Percentiles rank a stretch among this genome's conserved stretches.
Conservation (phyloP, 306 rosid genomes). For the Betula pendula region DNA sequence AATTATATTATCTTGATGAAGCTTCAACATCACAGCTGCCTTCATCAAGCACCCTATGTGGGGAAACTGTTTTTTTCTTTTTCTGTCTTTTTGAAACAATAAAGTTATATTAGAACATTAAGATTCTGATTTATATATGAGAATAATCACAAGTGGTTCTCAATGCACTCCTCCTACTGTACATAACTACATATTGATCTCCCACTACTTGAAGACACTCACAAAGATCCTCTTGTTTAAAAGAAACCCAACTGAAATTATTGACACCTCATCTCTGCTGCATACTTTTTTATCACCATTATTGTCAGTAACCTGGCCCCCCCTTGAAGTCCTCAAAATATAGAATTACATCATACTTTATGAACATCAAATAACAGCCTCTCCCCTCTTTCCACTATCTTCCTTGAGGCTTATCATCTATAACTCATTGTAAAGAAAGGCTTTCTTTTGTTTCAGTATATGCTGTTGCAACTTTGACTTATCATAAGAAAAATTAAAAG, state of each 20-base stretch:
- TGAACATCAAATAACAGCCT: background rate
- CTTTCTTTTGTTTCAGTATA: background rate
- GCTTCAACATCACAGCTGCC: slow-evolving; percentile 35
- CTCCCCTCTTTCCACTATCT: slow-evolving; percentile 27
- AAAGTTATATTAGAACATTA: background rate
- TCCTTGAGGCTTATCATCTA: background rate
- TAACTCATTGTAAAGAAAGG: background rate
- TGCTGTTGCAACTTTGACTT: background rate
- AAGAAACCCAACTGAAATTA: slow-evolving; percentile 16
- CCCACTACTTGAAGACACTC: slow-evolving; percentile 27
- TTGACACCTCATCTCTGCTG: slow-evolving; percentile 8
- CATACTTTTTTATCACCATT: slow-evolving; percentile 21
- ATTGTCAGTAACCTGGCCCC: slow-evolving; percentile 16
- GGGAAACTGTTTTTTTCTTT: background rate
- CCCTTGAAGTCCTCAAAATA: slow-evolving; percentile 7
- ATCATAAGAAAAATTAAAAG: background rate
- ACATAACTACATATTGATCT: background rate
- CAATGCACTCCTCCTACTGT: slow-evolving; percentile 26
- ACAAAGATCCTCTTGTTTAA: slow-evolving; percentile 31
- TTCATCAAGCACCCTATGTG: slow-evolving; percentile 23
- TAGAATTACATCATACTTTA: background rate
- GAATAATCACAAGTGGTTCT: slow-evolving; percentile 31
- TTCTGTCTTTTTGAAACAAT: background rate
- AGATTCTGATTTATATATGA: slow-evolving; percentile 37
- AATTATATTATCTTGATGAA: slow-evolving; percentile 29